Evolutionary conservation across 805 yeast genomes (phyloP), one percentile per base, ranked within the genome.

Genomic region (Teunomyces lycoperdinae): DNA sequence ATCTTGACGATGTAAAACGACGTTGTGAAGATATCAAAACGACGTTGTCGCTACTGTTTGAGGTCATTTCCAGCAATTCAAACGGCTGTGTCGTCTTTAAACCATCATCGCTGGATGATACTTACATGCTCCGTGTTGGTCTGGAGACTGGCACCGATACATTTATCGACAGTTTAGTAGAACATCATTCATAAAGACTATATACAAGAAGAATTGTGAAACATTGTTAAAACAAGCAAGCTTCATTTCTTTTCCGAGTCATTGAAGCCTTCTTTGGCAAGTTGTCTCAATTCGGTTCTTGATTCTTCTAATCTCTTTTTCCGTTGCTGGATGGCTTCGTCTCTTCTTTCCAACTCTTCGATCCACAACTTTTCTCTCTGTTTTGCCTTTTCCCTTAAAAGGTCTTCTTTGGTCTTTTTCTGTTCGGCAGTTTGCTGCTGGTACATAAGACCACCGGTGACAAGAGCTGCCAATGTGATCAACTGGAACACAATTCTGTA

Each of bases 401-500:
- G 62, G 29, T 87, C 92, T 55, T 88, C 92, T 45, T 78, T 78
- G 5, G 81, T 62, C 52, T 74, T 71, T 54, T 71, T 73, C 44
- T 76, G 74, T 38, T 60, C 64, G 33, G 64, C 73, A 24, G 73
- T 64, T 27, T 79, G 79, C 30, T 68, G 60, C 51, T 88, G 90
- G 64, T 79, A 88, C 49, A 78, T 72, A 55, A 75, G 74, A 4
- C 96, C 90, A 36, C 97, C 97, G 9, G 81, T 83, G 5, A 90
- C 84, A 44, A 91, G 72, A 0, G 96, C 96, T 11, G 83, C 83
- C 36, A 91, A 70, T 0, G 97, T 91, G 49, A 85, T 79, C 3
- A 87, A 89, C 68, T 91, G 97, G 57, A 89, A 76, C 0, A 80
- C 94, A 41, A 91, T 92, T 74, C 97, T 85, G 81, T 89, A 88